These are phyloP conservation scores for Pseudonitzschia delicatissima DNA, from an alignment of 108 stramenopile species.

Conservation along the genomic window DNA sequence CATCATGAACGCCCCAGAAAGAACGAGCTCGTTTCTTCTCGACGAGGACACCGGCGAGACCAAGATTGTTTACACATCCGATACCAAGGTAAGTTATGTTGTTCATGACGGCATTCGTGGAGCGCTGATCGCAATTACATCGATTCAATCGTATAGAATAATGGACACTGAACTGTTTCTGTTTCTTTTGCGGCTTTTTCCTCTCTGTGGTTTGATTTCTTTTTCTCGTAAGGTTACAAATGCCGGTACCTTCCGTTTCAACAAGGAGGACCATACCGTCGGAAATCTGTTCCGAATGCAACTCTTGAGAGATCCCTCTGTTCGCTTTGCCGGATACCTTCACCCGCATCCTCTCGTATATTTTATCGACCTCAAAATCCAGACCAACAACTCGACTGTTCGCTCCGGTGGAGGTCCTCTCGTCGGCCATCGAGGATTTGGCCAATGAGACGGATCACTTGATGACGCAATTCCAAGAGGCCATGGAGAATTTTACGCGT, in stretches of 20 bases:
- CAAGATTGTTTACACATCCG: conserved; percentile 78
- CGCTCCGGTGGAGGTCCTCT: conserved; percentile 71
- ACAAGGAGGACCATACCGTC: conserved; percentile 97
- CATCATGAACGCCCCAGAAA: conserved; percentile 85
- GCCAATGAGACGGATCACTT: conserved; percentile 85
- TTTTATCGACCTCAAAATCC: conserved; percentile 83
- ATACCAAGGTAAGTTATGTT: conserved; percentile 76
- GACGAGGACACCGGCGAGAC: conserved; percentile 80
- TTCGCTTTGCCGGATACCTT: conserved; percentile 90
- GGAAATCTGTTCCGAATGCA: conserved; percentile 95
- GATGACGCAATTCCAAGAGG: conserved; percentile 71
- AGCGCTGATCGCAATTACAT: background rate
- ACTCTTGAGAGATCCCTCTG: conserved; percentile 82
- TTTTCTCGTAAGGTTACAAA: conserved; percentile 47
- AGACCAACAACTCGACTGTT: conserved; percentile 73
- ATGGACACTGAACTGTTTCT: no score
- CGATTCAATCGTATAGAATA: background rate
- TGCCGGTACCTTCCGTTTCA: conserved; percentile 93
- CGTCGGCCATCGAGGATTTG: conserved; percentile 85
- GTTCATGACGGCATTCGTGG: background rate
- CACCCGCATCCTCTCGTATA: conserved; percentile 94
- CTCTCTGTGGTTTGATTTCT: no score
- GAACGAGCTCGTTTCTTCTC: conserved; percentile 74
- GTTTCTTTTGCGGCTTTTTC: no score
- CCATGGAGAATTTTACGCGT: conserved; percentile 72